Evolutionary conservation across 371 early-diverging fungal species (phyloP), one percentile per base, ranked within the genome.

Genomic region (Choanephora cucurbitarum): DNA sequence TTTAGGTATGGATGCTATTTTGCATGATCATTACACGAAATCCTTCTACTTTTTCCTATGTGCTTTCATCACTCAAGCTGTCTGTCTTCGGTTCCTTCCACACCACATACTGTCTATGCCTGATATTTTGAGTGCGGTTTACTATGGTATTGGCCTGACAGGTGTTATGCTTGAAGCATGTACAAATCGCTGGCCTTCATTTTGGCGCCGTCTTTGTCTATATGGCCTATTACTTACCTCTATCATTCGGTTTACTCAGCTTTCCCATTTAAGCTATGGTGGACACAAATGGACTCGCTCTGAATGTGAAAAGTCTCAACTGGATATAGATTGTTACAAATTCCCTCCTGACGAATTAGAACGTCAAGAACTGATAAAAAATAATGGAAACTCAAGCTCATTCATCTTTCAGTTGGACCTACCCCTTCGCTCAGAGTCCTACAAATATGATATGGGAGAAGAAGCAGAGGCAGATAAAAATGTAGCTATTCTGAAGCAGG

Each of bases 81-180:
- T 52, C 37, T 41, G 50, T 2, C 31, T 76, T 10, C 9, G 53
- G 3, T 40, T 58, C 24, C 23, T 62, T 10, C 58, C 67, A 1
- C 0, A n/a, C 0, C 57, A 56, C 46, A 44, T 32, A 4, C 11
- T 52, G 3, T 40, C 51, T 17, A 57, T 73, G 57, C 49, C 62
- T 4, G 77, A 76, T 50, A 66, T 68, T 17, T 33, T 73, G 0
- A 60, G 64, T 3, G 54, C 63, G 23, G 44, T 60, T 5, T 70
- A 66, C 23, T 68, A 58, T 22, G 62, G 67, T 18, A 45, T 60
- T 31, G 45, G 57, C 3, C 43, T 66, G 1, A 33, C 49, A 5
- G 37, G 70, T 10, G 58, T 66, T 0, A 52, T 49, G 5, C 18
- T 69, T 10, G 77, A 76, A 37, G 57, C 62, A 18, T 40, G 52